Conservation (phyloP, 208 protist genomes). For the Vickermania spadyakhi region DNA sequence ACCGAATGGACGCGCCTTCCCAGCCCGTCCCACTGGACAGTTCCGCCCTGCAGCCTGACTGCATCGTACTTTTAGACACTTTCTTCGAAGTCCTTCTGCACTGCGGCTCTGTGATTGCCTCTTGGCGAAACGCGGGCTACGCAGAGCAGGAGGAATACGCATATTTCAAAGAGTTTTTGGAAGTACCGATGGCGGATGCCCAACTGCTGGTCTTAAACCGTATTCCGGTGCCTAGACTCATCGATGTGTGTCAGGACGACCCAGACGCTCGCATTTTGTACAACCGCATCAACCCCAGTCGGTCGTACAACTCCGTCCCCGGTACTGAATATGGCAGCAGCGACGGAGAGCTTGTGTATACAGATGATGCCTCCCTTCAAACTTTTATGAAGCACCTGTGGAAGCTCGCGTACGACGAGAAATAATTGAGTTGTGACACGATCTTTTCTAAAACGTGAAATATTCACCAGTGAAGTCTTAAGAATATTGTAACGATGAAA, state of each 20-base stretch:
- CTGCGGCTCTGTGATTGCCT: slow-evolving; percentile 93
- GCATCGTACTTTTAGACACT: slow-evolving; percentile 97
- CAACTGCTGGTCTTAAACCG: slow-evolving; percentile 81
- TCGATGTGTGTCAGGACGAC: slow-evolving; percentile 95
- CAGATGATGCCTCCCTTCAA: slow-evolving; percentile 96
- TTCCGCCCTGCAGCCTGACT: slow-evolving; percentile 79
- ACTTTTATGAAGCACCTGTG: slow-evolving; percentile 97
- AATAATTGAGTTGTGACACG: too few relatives aligned
- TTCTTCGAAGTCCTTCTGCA: slow-evolving; percentile 99
- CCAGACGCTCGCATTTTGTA: slow-evolving; percentile 96
- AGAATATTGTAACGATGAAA: too few relatives aligned
- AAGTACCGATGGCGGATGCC: slow-evolving; percentile 90
- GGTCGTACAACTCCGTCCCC: slow-evolving; percentile 86
- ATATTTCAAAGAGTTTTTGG: slow-evolving; percentile 93
- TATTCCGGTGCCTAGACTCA: slow-evolving; percentile 93
- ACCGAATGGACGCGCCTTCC: slow-evolving; percentile 87
- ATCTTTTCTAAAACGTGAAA: too few relatives aligned
- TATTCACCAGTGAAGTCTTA: too few relatives aligned
- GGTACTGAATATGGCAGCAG: slow-evolving; percentile 37
- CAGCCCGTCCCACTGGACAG: slow-evolving; percentile 91
- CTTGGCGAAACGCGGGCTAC: slow-evolving; percentile 93
- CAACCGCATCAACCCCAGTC: slow-evolving; percentile 96
- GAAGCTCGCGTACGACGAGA: slow-evolving; percentile 91
- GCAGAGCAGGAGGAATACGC: slow-evolving; percentile 91
- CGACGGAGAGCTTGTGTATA: slow-evolving; percentile 91